These are phyloP conservation scores for Brettanomyces anomalus DNA, from an alignment of 805 yeast species.

Conservation along the genomic window DNA sequence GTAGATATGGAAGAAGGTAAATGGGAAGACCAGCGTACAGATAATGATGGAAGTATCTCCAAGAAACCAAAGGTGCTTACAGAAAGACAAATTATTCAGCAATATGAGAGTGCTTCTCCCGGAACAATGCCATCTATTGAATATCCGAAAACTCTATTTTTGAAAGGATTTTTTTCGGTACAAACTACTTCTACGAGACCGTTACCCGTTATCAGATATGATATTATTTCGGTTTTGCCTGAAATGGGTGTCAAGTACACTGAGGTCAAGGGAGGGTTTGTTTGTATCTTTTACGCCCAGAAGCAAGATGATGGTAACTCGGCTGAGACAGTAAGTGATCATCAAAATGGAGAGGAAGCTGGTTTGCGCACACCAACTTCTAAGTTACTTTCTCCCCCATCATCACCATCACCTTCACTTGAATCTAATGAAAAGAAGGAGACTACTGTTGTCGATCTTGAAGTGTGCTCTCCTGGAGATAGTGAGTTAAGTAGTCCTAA, in stretches of 20 bases:
- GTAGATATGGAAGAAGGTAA: constrained; percentile 31
- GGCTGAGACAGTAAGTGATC: background rate
- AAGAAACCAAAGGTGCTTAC: constrained; percentile 27
- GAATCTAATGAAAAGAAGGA: background rate
- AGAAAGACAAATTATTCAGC: constrained; percentile 38
- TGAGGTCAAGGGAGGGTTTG: constrained; percentile 91
- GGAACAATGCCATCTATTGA: constrained; percentile 92
- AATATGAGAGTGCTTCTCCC: constrained; percentile 47
- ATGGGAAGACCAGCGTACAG: background rate
- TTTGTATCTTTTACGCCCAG: constrained; percentile 58
- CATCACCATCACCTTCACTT: background rate
- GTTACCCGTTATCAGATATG: constrained; percentile 77
- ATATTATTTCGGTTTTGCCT: constrained; percentile 67
- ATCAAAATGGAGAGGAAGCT: background rate
- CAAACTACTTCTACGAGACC: constrained; percentile 94
- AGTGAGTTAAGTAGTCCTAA: background rate
- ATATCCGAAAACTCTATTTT: constrained; percentile 80
- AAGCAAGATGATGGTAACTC: background rate
- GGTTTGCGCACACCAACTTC: background rate
- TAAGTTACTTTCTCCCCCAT: background rate
- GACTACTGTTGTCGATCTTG: background rate
- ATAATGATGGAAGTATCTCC: constrained; percentile 1
- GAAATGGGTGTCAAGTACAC: constrained; percentile 71
- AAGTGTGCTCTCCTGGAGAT: constrained; percentile 1
- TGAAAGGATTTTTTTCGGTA: constrained; percentile 89